Conservation (phyloP, 2,329 filamentous ascomycete species). For the Lachnellula arida region DNA sequence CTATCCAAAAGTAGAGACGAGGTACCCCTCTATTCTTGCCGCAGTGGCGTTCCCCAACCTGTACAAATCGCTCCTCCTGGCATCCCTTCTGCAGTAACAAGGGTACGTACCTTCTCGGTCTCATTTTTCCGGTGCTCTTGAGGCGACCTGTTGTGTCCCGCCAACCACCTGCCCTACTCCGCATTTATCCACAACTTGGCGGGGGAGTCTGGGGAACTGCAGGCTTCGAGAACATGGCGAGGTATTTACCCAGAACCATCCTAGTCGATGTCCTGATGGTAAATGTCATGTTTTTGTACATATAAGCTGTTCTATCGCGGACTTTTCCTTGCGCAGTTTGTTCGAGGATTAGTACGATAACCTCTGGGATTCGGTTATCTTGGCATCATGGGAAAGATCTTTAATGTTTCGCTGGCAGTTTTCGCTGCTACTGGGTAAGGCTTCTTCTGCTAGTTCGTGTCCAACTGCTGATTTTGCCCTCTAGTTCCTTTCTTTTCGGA, state of each 20-base stretch:
- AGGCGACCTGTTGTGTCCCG: background rate
- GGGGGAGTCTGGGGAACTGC: slow-evolving; percentile 1
- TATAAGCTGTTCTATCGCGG: background rate
- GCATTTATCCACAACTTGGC: background rate
- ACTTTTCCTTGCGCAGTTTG: background rate
- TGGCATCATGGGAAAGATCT: slow-evolving; percentile 36
- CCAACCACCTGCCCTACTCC: background rate
- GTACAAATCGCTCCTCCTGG: background rate
- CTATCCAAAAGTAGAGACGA: background rate
- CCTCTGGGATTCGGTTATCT: background rate
- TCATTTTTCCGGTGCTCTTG: slow-evolving; percentile 7
- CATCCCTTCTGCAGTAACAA: background rate
- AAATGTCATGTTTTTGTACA: background rate
- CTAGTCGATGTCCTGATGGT: too few relatives aligned
- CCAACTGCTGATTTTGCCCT: background rate
- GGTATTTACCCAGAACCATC: too few relatives aligned
- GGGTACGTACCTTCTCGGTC: background rate
- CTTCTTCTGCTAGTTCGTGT: background rate
- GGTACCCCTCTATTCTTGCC: background rate
- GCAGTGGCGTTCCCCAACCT: too few relatives aligned
- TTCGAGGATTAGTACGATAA: background rate
- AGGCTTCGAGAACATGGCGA: background rate
- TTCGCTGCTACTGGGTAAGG: slow-evolving; percentile 37
- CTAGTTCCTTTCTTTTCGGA: slow-evolving; percentile 37
- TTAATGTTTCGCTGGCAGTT: slow-evolving; percentile 38